Percentiles rank a stretch among this genome's conserved stretches.
Conservation (phyloP, 2,329 filamentous ascomycete species). For the Salinomyces thailandicus region DNA sequence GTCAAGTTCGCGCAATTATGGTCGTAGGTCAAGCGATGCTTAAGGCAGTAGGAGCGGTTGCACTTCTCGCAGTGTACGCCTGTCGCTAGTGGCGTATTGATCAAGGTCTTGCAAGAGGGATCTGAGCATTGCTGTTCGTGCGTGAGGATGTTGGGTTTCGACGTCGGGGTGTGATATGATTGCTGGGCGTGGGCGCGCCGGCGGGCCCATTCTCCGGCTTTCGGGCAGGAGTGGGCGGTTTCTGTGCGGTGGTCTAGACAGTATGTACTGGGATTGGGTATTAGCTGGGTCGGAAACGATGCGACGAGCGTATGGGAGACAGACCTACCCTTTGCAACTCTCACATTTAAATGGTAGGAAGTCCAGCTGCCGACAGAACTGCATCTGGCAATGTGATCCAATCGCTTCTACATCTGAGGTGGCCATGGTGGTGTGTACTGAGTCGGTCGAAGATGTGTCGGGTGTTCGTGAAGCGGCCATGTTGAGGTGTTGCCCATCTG, state of each 20-base stretch:
- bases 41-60: constrained; percentile 65
- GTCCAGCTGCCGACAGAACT: constrained; percentile 88
- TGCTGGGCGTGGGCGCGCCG: constrained; percentile 31
- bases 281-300: too few relatives aligned
- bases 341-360: constrained; percentile 93
- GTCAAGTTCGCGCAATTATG: constrained; percentile 72
- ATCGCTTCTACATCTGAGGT: constrained; percentile 72
- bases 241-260: constrained; percentile 92
- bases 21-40: constrained; percentile 66
- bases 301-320: constrained; percentile 1
- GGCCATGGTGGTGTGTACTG: constrained; percentile 61
- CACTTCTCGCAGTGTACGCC: constrained; percentile 63
- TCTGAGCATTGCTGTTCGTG: constrained; percentile 60
- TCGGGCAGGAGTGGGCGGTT: constrained; percentile 59
- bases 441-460: background rate
- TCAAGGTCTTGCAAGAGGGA: constrained; percentile 55
- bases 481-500: too few relatives aligned
- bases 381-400: constrained; percentile 80
- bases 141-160: constrained; percentile 47
- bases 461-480: constrained; percentile 6
- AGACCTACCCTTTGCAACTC: constrained; percentile 55
- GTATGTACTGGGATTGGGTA: constrained; percentile 45
- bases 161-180: constrained; percentile 9
- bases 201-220: constrained; percentile 51
- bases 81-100: constrained; percentile 57